Percentiles rank a stretch among this genome's conserved stretches.
Evolutionary conservation across 2,329 filamentous ascomycete species (phyloP).

Genomic region (Phaeosphaeriaceae sp.): DNA sequence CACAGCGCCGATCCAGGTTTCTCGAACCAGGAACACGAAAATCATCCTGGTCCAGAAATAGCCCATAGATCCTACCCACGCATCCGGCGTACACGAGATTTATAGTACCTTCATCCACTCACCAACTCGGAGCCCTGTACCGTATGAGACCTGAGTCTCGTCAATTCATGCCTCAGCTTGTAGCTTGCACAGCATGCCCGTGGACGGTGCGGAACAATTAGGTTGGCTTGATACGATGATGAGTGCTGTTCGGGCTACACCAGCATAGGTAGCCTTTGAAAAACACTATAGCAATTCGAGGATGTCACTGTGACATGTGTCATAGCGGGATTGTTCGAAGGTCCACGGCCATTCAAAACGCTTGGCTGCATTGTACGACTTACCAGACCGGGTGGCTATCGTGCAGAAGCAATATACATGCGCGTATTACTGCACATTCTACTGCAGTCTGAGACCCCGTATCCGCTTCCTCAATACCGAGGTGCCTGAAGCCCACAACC

Average conservation of each 20-base stretch:
- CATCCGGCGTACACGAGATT: slow-evolving; percentile 3
- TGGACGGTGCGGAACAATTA: too few relatives aligned
- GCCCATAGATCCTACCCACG: background rate
- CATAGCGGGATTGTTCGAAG: background rate
- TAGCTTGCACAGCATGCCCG: background rate
- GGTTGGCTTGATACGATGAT: too few relatives aligned
- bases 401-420: slow-evolving; percentile 33
- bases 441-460: slow-evolving; percentile 19
- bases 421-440: slow-evolving; percentile 21
- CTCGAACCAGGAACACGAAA: slow-evolving; percentile 14
- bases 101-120: slow-evolving; percentile 8
- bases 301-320: background rate
- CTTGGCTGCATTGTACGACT: slow-evolving; percentile 8
- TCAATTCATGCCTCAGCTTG: background rate
- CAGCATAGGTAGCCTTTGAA: too few relatives aligned
- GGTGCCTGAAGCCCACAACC: slow-evolving; percentile 9
- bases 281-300: too few relatives aligned
- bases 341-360: background rate
- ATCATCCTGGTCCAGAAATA: slow-evolving; percentile 14
- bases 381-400: background rate
- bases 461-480: slow-evolving; percentile 14
- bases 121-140: slow-evolving; percentile 1
- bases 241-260: too few relatives aligned
- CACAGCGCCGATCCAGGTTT: slow-evolving; percentile 6
- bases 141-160: background rate